Conservation (phyloP, 1,284 basidiomycete genomes). For the Agroathelia rolfsii region DNA sequence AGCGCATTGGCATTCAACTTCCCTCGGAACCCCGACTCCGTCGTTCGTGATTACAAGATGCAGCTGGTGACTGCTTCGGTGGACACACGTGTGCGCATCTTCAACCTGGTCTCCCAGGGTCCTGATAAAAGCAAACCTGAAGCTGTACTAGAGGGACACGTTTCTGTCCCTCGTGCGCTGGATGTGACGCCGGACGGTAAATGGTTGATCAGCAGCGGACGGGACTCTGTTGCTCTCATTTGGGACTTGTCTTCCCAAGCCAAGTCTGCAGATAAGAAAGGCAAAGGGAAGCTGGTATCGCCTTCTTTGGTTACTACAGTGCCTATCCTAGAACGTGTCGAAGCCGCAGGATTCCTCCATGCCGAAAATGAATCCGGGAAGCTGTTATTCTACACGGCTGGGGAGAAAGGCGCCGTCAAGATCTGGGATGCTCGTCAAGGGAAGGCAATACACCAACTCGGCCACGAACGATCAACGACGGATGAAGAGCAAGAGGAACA, state of each 20-base stretch:
- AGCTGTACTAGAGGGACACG: conserved; percentile 82
- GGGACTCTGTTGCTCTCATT: conserved; percentile 83
- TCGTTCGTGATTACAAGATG: conserved; percentile 46
- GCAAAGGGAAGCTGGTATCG: conserved; percentile 32
- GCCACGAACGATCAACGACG: conserved; percentile 33
- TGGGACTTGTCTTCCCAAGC: conserved; percentile 65
- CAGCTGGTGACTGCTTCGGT: conserved; percentile 84
- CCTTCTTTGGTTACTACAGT: conserved; percentile 76
- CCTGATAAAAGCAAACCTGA: conserved; percentile 58
- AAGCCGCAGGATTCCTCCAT: conserved; percentile 68
- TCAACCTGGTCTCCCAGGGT: conserved; percentile 61
- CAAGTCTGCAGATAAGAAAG: too few species aligned
- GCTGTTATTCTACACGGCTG: conserved; percentile 76
- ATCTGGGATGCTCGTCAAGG: conserved; percentile 77
- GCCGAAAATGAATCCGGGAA: conserved; percentile 35
- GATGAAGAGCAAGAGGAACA: conserved; percentile 67
- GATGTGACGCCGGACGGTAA: conserved; percentile 78
- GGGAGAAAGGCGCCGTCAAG: conserved; percentile 76
- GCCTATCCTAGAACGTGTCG: conserved; percentile 79
- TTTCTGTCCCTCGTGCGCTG: conserved; percentile 82
- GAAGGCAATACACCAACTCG: conserved; percentile 52
- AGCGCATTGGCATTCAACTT: conserved; percentile 82
- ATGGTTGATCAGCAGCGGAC: conserved; percentile 81
- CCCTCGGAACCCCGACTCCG: conserved; percentile 43
- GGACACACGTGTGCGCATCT: conserved; percentile 84